Base-by-base conservation (phyloP, 169 alveolate species). In the Amoebophrya sp. region DNA sequence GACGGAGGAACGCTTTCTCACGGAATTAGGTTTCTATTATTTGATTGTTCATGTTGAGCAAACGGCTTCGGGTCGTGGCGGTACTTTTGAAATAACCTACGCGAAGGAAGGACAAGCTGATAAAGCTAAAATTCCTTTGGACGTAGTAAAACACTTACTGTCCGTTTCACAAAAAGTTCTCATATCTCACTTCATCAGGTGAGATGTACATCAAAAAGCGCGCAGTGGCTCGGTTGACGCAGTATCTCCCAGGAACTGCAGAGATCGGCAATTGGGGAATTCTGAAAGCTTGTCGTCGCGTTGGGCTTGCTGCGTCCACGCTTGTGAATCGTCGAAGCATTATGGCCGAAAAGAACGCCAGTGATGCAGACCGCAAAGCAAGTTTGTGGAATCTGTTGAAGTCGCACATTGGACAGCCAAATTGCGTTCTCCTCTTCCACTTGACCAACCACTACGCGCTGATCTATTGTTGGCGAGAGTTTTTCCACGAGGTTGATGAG, bases 371-470 rank as follows among this genome's bases (percentile, higher is more conserved):
- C 39, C 83, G 83, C 3, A 65, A 65, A 36, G 83, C 18, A 18
- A 36, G 2, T 6, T 26, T 65, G 83, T 65, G 83, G 83, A 6
- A 26, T 36, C 36, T 12, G 33, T 36, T 65, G 33, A 65, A 65
- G 26, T 29, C 83, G 83, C 18, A 65, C 83, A 65, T 65, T 36
- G 83, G 83, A 10, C 83, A 65, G 26, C 83, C 83, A 36, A 1
- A 65, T 6, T 26, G 38, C 39, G 83, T 65, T 6, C 83, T 65
- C 10, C 33, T 65, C 39, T 65, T 65, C n/a, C 83, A 65, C 83
- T 36, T 65, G 38, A 65, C 83, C 36, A 65, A 65, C 83, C 83
- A 65, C 26, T 65, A 65, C 83, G 83, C 83, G 83, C 26, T 65
- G 33, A 29, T 65, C n/a, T 65, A 65, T 36, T 65, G 83, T 26